These are phyloP conservation scores for Inonotus hispidus DNA, from an alignment of 1,284 basidiomycete species.

Conservation along the genomic window DNA sequence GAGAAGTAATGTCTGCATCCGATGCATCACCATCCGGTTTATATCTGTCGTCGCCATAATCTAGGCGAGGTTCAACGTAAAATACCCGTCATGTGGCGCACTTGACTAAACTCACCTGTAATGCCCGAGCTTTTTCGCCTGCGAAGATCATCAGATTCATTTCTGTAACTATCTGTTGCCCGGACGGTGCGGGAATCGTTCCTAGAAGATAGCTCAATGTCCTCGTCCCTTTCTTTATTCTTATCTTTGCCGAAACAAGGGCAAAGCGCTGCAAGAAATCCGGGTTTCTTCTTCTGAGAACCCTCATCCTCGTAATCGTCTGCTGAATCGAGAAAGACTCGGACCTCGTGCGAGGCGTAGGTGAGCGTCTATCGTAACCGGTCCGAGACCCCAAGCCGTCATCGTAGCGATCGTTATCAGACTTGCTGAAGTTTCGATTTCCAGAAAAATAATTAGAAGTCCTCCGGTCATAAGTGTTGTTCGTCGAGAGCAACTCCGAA, in stretches of 20 bases:
- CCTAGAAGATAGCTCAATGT: background rate
- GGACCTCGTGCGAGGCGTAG: background rate
- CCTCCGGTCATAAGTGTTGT: background rate
- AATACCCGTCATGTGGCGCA: background rate
- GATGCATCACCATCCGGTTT: too few species aligned
- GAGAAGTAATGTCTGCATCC: background rate
- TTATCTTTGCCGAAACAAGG: conserved; percentile 4
- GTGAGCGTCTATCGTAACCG: background rate
- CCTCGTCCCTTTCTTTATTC: background rate
- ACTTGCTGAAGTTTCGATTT: background rate
- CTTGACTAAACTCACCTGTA: background rate
- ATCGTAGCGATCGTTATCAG: background rate
- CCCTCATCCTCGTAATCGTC: background rate
- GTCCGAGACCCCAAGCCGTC: background rate
- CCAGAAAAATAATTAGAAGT: background rate
- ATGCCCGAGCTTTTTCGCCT: background rate
- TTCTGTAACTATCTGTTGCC: background rate
- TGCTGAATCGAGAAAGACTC: background rate
- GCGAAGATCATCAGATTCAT: background rate
- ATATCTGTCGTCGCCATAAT: background rate
- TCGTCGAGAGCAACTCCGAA: background rate
- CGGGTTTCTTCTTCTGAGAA: background rate
- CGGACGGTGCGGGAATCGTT: background rate
- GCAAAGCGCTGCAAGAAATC: background rate
- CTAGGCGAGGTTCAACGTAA: background rate